These are phyloP conservation scores for Lentinula aciculospora DNA, from an alignment of 768 basidiomycete species.

Conservation along the genomic window DNA sequence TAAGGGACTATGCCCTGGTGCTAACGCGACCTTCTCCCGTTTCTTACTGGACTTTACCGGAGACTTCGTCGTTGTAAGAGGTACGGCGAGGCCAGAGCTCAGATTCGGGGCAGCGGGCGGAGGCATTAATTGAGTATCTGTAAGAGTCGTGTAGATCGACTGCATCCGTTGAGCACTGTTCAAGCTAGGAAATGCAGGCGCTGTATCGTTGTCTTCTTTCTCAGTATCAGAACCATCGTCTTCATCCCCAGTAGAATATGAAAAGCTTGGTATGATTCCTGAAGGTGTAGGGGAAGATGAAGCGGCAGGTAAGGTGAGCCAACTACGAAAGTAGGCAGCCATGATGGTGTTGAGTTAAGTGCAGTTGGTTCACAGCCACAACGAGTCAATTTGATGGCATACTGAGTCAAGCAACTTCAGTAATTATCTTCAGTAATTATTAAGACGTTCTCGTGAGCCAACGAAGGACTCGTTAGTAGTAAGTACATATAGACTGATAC, in stretches of 20 bases:
- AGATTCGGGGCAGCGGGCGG: conserved; percentile 42
- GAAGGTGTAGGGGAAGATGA: conserved; percentile 14
- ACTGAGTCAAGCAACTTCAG: no score
- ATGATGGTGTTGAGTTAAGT: conserved; percentile 20
- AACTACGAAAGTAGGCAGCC: conserved; percentile 57
- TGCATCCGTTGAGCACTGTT: conserved; percentile 65
- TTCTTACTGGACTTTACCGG: conserved; percentile 51
- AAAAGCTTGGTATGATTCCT: conserved; percentile 29
- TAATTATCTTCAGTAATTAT: no score
- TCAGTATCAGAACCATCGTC: conserved; percentile 34
- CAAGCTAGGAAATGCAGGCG: conserved; percentile 71
- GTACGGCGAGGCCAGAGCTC: conserved; percentile 43
- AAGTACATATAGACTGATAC: neutral
- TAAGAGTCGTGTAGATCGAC: conserved; percentile 28
- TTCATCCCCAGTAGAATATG: conserved; percentile 36
- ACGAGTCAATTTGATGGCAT: no score
- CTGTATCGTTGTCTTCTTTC: conserved; percentile 42
- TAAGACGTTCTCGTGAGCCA: no score
- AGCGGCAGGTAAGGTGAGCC: conserved; percentile 38
- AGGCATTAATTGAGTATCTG: conserved; percentile 49
- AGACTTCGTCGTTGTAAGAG: conserved; percentile 57
- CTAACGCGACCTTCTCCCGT: conserved; percentile 78
- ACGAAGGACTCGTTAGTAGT: neutral
- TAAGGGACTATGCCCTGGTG: conserved; percentile 85
- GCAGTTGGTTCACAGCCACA: neutral